Evolutionary conservation across 2,329 filamentous ascomycete genomes (phyloP).

Genomic region (Zymoseptoria brevis): DNA sequence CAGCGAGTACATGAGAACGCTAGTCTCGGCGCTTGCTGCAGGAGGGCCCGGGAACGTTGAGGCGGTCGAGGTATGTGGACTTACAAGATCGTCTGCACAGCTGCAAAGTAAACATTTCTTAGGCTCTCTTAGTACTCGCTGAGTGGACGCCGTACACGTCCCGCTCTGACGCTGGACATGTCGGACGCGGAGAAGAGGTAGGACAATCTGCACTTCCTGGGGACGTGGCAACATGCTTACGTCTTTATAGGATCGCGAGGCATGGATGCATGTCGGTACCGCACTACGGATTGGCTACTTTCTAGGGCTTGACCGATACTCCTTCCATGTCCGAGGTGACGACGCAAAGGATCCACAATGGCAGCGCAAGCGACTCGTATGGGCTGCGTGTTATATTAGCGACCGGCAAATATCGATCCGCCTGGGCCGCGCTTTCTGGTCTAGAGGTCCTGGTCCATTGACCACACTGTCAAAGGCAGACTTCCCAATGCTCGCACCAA

Average conservation of each 20-base stretch:
- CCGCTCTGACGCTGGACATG: conserved; percentile 50
- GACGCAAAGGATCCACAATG: conserved; percentile 52
- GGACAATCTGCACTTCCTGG: background rate
- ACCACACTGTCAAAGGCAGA: conserved; percentile 57
- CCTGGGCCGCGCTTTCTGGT: conserved; percentile 67
- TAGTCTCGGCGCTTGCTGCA: conserved; percentile 59
- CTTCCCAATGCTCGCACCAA: conserved; percentile 57
- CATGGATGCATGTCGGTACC: conserved; percentile 69
- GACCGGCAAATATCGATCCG: conserved; percentile 63
- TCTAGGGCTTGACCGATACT: conserved; percentile 60
- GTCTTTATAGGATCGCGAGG: conserved; percentile 50
- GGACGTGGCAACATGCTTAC: background rate
- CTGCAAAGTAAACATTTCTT: background rate
- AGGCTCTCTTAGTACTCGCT: conserved; percentile 57
- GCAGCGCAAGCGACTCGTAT: conserved; percentile 58
- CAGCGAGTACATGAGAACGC: conserved; percentile 60
- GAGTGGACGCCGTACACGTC: conserved; percentile 66
- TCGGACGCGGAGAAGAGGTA: conserved; percentile 60
- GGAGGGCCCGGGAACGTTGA: conserved; percentile 61
- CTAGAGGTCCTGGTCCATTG: conserved; percentile 59
- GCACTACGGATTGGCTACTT: conserved; percentile 64
- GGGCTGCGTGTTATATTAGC: conserved; percentile 61
- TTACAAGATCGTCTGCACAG: background rate
- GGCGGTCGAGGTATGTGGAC: conserved; percentile 47
- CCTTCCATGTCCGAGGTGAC: conserved; percentile 51